Conservation (phyloP, 768 basidiomycete genomes). For the Mycena vulgaris region DNA sequence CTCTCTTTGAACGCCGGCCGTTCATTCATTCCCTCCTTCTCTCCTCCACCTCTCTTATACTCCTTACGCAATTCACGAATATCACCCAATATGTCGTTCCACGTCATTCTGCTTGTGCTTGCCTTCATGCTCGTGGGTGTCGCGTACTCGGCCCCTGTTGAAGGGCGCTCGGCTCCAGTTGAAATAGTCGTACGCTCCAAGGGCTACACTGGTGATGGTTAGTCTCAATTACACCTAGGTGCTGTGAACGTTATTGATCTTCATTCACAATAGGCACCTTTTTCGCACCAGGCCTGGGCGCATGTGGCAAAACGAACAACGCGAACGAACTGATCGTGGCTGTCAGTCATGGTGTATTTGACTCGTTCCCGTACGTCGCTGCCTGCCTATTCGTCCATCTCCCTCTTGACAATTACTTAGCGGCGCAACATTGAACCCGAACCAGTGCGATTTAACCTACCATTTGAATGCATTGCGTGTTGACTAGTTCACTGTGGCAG, state of each 20-base stretch:
- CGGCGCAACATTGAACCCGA: conserved; percentile 26
- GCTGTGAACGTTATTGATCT: neutral
- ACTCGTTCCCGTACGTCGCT: conserved; percentile 26
- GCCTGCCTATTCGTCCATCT: neutral
- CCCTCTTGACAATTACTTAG: neutral
- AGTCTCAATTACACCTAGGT: neutral
- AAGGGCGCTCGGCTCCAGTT: neutral
- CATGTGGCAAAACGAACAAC: conserved; percentile 42
- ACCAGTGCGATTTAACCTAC: conserved; percentile 10
- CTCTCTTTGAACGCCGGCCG: neutral
- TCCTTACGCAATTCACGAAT: neutral
- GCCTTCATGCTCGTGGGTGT: neutral
- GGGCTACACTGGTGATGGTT: conserved; percentile 15
- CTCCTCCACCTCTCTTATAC: neutral
- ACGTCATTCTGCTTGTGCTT: neutral
- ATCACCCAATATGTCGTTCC: neutral
- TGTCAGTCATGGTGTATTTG: conserved; percentile 42
- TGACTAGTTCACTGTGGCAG: neutral
- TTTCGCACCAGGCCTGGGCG: conserved; percentile 42
- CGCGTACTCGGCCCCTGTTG: neutral
- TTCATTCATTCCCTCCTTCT: neutral
- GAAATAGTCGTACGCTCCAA: neutral
- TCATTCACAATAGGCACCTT: conserved; percentile 30
- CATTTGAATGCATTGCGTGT: neutral
- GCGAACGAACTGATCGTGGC: conserved; percentile 42